Percentiles rank a stretch among this genome's conserved stretches.
phyloP scores from a whole-genome alignment of 495 filamentous ascomycete genomes.

The Aspergillus incahuasiensis region DNA sequence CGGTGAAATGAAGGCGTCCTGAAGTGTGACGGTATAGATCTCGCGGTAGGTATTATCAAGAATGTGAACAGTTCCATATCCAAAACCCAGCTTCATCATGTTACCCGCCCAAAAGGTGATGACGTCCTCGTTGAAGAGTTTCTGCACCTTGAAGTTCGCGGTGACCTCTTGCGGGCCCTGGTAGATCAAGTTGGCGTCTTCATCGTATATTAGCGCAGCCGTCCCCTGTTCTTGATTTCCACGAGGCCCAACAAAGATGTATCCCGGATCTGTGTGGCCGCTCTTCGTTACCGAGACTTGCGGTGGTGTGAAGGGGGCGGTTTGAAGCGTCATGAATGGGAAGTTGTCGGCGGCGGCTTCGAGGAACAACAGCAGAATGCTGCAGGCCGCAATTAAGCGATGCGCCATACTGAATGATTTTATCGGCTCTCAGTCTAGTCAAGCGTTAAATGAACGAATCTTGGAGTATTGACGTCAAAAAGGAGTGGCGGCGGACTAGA shows the following conservation, averaged over 20 bases:
- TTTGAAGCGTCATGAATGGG: constrained; percentile 24
- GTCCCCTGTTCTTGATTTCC: constrained; percentile 25
- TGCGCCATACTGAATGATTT: constrained; percentile 10
- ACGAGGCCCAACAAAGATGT: constrained; percentile 33
- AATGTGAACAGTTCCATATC: constrained; percentile 33
- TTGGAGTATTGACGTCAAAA: background rate
- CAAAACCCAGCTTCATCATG: constrained; percentile 30
- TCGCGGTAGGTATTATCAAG: constrained; percentile 37
- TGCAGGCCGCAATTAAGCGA: constrained; percentile 18
- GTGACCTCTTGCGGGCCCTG: constrained; percentile 31
- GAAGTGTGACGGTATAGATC: constrained; percentile 32
- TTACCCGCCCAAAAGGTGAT: constrained; percentile 37
- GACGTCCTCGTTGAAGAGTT: constrained; percentile 28
- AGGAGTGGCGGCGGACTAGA: background rate
- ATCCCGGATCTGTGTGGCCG: constrained; percentile 29
- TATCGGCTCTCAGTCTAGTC: background rate
- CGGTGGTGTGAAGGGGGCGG: constrained; percentile 28
- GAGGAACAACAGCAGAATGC: constrained; percentile 25
- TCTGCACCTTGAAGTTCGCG: constrained; percentile 33
- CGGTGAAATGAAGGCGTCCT: constrained; percentile 25
- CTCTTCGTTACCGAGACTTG: constrained; percentile 27
- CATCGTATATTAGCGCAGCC: constrained; percentile 34
- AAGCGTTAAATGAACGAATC: background rate
- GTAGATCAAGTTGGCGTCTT: constrained; percentile 31
- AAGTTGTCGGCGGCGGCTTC: constrained; percentile 23